A percentile compares a stretch with the other conserved stretches of the same genome.
These are phyloP conservation scores for Leishmania tarentolae DNA, from an alignment of 208 protist genomes.

Conservation along the genomic window DNA sequence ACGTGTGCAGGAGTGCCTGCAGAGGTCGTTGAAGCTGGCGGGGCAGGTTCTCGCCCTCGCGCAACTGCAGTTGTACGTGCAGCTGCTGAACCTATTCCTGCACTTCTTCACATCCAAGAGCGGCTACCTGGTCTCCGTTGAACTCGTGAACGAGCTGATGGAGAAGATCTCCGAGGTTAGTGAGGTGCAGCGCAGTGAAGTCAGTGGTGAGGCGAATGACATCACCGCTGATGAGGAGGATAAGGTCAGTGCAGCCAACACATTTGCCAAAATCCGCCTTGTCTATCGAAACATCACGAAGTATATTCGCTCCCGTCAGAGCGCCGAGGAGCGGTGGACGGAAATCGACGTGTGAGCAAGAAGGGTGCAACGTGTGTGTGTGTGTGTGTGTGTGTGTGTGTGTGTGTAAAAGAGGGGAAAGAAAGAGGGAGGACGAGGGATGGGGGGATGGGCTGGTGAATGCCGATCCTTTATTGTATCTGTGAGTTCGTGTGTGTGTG, in stretches of 20 bases:
- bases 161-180: conserved; percentile 61
- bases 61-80: conserved; percentile 93
- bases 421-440: no score
- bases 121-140: conserved; percentile 52
- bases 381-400: conserved; percentile 7
- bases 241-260: conserved; percentile 15
- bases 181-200: conserved; percentile 29
- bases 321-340: conserved; percentile 64
- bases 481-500: background rate
- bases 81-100: conserved; percentile 94
- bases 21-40: conserved; percentile 93
- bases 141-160: conserved; percentile 53
- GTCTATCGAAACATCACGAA: conserved; percentile 75
- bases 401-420: background rate
- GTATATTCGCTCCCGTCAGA: conserved; percentile 71
- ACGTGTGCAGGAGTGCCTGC: conserved; percentile 92
- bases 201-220: background rate
- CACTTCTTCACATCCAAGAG: conserved; percentile 93
- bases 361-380: background rate
- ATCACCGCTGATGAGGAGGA: background rate
- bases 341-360: conserved; percentile 62
- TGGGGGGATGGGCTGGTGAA: background rate
- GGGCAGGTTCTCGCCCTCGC: conserved; percentile 74
- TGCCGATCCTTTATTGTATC: background rate
- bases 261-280: conserved; percentile 35